Evolutionary conservation across 495 filamentous ascomycete genomes (phyloP).

Genomic region (Penicillium fimorum): DNA sequence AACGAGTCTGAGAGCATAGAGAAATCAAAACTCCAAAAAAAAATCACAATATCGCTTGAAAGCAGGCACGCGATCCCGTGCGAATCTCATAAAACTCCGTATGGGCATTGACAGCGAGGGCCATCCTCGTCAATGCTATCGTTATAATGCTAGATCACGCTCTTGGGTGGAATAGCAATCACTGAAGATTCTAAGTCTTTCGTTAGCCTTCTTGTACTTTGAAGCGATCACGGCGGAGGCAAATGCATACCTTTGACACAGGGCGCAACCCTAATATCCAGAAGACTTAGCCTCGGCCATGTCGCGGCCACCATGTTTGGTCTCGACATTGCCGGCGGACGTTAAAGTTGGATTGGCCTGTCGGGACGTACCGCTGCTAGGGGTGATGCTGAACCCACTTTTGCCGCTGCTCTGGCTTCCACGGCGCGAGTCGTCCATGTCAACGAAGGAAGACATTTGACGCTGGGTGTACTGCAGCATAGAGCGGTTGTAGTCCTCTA

Average conservation of each 20-base stretch:
- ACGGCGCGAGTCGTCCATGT: slow-evolving; percentile 26
- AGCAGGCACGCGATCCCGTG: slow-evolving; percentile 19
- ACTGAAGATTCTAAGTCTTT: neutral
- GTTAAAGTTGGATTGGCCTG: slow-evolving; percentile 21
- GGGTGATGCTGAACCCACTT: slow-evolving; percentile 32
- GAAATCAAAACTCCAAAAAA: slow-evolving; percentile 14
- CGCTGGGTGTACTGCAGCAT: slow-evolving; percentile 49
- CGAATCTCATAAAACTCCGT: slow-evolving; percentile 17
- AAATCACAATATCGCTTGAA: slow-evolving; percentile 23
- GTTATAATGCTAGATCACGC: neutral
- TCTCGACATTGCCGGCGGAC: slow-evolving; percentile 9
- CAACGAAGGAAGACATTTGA: slow-evolving; percentile 43
- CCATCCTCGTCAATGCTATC: slow-evolving; percentile 3
- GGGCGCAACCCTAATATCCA: slow-evolving; percentile 11
- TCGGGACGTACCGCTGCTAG: slow-evolving; percentile 19
- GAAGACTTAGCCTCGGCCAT: slow-evolving; percentile 13
- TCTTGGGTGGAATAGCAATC: neutral
- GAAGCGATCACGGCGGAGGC: too few species aligned
- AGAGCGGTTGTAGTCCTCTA: slow-evolving; percentile 47
- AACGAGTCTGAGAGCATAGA: too few species aligned
- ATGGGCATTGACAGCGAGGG: slow-evolving; percentile 1
- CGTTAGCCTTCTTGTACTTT: neutral
- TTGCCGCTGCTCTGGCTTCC: slow-evolving; percentile 33
- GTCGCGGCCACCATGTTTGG: neutral
- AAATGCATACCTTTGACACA: slow-evolving; percentile 10